Evolutionary conservation across 202 grass and related monocot genomes (phyloP).

Genomic region (Musa balbisiana): DNA sequence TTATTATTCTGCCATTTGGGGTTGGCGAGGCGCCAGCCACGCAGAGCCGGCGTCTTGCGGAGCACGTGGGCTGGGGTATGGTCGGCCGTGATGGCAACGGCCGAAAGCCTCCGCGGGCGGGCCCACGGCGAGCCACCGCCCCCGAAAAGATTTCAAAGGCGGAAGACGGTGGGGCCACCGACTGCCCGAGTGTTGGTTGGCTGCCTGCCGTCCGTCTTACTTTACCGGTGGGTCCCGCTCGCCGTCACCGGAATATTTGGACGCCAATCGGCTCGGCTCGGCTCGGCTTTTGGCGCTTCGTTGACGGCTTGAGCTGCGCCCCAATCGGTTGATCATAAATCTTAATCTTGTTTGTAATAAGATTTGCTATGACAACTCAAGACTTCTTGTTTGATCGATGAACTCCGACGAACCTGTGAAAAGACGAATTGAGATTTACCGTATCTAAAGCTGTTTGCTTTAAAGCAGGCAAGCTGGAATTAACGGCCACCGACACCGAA

Average conservation of each 20-base stretch:
- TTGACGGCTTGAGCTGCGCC: too few species aligned
- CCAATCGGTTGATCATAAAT: too few species aligned
- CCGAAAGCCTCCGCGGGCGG: not conserved
- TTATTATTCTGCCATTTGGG: not conserved
- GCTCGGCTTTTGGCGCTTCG: too few species aligned
- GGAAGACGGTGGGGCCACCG: not conserved
- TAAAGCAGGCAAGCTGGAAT: not conserved
- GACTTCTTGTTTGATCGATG: too few species aligned
- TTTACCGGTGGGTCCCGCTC: too few species aligned
- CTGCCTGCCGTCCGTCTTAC: not conserved
- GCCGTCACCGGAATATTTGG: not conserved
- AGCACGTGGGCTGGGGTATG: not conserved
- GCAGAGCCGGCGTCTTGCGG: not conserved
- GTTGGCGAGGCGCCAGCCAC: not conserved
- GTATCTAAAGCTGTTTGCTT: too few species aligned
- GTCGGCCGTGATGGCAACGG: not conserved
- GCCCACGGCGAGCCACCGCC: constrained; percentile 2
- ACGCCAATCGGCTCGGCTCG: not conserved
- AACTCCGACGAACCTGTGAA: too few species aligned
- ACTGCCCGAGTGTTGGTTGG: not conserved
- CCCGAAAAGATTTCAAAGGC: not conserved
- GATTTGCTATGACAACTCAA: too few species aligned
- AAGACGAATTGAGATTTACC: too few species aligned
- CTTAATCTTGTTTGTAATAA: too few species aligned
- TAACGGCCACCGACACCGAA: not conserved